Evolutionary conservation across 805 yeast genomes (phyloP).

Genomic region (Nakazawaea wickerhamii): DNA sequence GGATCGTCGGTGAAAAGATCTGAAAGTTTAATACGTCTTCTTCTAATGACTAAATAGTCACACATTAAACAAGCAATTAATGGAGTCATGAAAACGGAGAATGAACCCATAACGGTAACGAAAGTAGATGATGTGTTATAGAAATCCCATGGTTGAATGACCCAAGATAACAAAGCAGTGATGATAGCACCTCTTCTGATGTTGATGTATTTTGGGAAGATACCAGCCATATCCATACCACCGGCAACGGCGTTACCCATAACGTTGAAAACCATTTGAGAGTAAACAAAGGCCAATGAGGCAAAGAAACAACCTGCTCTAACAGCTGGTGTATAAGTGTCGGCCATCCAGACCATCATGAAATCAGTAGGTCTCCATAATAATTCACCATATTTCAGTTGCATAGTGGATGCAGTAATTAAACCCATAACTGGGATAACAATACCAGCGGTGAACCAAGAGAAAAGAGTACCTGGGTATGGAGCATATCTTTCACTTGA

Average conservation of each 20-base stretch:
- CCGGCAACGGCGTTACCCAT: slow-evolving; percentile 32
- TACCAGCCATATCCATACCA: slow-evolving; percentile 38
- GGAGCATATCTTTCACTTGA: slow-evolving; percentile 24
- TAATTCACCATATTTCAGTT: slow-evolving; percentile 28
- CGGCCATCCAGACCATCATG: slow-evolving; percentile 20
- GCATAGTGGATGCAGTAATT: slow-evolving; percentile 30
- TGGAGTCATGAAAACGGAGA: slow-evolving; percentile 33
- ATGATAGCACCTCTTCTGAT: slow-evolving; percentile 33
- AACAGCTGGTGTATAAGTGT: slow-evolving; percentile 27
- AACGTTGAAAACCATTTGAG: slow-evolving; percentile 31
- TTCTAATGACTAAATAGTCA: slow-evolving; percentile 31
- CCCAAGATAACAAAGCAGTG: slow-evolving; percentile 30
- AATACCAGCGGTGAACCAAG: slow-evolving; percentile 31
- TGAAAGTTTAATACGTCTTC: slow-evolving; percentile 25
- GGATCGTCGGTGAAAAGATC: slow-evolving; percentile 28
- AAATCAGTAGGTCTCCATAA: slow-evolving; percentile 36
- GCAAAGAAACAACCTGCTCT: slow-evolving; percentile 38
- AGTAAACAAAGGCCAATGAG: slow-evolving; percentile 29
- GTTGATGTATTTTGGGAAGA: slow-evolving; percentile 33
- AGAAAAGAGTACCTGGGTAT: slow-evolving; percentile 25
- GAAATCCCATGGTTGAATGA: slow-evolving; percentile 34
- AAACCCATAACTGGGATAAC: slow-evolving; percentile 36
- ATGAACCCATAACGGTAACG: slow-evolving; percentile 32
- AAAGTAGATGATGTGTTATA: slow-evolving; percentile 32
- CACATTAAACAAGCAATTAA: slow-evolving; percentile 29